phyloP scores from a whole-genome alignment of 345 rosid genomes.

The Arabis hirsuta region DNA sequence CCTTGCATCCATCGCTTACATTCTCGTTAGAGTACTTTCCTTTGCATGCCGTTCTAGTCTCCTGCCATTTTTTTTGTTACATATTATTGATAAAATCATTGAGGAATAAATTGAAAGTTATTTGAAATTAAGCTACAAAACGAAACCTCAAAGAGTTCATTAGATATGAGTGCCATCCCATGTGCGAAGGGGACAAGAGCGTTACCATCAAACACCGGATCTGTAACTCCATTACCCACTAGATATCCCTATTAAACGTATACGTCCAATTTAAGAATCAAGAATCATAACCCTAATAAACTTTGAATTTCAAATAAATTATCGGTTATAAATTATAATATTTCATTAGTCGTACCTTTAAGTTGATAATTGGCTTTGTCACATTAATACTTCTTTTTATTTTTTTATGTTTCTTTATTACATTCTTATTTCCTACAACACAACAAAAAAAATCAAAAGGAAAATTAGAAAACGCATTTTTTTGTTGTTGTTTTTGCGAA shows the following conservation, averaged over 20 bases:
- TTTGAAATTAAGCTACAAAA: not conserved
- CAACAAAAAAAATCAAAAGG: not conserved
- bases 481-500: not conserved
- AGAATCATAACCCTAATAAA: constrained; percentile 1
- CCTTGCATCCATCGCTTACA: constrained; percentile 27
- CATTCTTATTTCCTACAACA: constrained; percentile 59
- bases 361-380: constrained; percentile 61
- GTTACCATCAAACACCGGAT: constrained; percentile 73
- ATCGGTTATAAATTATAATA: not conserved
- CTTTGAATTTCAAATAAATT: not conserved
- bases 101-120: not conserved
- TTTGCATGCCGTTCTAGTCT: constrained; percentile 56
- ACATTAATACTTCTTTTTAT: constrained; percentile 35
- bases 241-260: constrained; percentile 66
- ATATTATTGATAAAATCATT: not conserved
- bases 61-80: constrained; percentile 51
- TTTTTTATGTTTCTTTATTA: not conserved
- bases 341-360: constrained; percentile 58
- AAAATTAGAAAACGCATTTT: not conserved
- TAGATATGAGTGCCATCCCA: constrained; percentile 92
- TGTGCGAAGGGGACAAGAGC: constrained; percentile 91
- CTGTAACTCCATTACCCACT: constrained; percentile 93
- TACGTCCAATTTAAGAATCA: not conserved
- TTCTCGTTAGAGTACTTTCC: constrained; percentile 57
- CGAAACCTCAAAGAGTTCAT: constrained; percentile 69